Evolutionary conservation across 768 basidiomycete species (phyloP), one percentile per base, ranked within the genome.

Genomic region (Cystobasidium ongulense): DNA sequence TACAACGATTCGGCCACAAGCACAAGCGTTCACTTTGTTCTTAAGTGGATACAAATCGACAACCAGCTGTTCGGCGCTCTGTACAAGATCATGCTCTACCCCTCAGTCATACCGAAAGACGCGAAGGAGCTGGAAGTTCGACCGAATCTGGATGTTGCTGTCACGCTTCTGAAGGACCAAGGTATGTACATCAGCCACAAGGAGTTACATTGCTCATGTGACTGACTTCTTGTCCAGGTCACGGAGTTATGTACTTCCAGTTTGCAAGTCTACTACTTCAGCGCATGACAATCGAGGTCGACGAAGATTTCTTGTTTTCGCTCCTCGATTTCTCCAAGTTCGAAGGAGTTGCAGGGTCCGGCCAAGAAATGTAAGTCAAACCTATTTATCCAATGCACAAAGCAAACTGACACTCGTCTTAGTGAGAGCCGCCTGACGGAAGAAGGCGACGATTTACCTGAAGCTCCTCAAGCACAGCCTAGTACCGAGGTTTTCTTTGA

Each of bases 231-330:
- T 63, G 62, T 15, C 50, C 62, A 99, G 96, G 89, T n/a, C 96
- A 98, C 76, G 96, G 96, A 21, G 96, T 99, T 10, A 81, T 92
- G n/a, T 98, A 96, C 80, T 85, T 99, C 83, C 98, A 98, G 82
- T 98, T 98, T 79, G 95, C 91, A 67, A 94, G 94, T 1, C 86
- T 98, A 64, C 83, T 99, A 17, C 83, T 99, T 18, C 96, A 99
- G 80, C 91, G 94, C 1, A 83, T 98, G 81, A 96, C 92, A 0
- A 87, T 99, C 18, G 93, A 97, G 79, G 86, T 90, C n/a, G 96
- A 99, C 79, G 96, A 99, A 82, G 96, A 98, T 81, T 88, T 99
- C 75, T 81, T 98, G 43, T 97, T 92, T 78, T 87, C 94, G 0
- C 81, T 98, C 11, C 89, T 93, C 78, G 95, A 99, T 77, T 86